Base-by-base conservation (phyloP, 768 basidiomycete genomes). In the Tephrocybe sp. region DNA sequence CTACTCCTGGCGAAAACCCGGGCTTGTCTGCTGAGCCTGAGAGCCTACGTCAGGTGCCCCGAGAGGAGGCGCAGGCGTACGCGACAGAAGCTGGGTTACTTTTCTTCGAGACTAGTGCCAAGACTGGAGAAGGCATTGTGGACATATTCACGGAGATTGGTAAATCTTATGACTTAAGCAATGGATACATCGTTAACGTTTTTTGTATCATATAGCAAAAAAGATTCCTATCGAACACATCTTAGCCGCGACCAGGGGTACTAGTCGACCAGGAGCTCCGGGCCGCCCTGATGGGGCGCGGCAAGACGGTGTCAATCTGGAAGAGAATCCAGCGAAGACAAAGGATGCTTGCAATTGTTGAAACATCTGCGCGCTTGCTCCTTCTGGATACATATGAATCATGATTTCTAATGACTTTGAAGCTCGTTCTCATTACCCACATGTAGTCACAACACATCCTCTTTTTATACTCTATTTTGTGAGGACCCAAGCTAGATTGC, bases 91-190 rank as follows among this genome's bases (percentile, higher is more conserved):
- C 89, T n/a, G 89, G 91, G 1, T 67, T 98, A 36, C 71, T 99
- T 34, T 98, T 98, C 78, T 97, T 95, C 59, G 97, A 99, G 76
- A 97, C 94, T 30, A 91, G 88, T 61, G 97, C 97, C 21, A 99
- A 98, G 82, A 92, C 91, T 4, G 94, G 94, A 15, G 89, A 94
- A 61, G 94, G 93, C 31, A 82, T 98, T 47, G 88, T 93, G 21
- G 97, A 98, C 62, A 83, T 98, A 24, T 99, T 99, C 68, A 98
- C 94, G 10, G 94, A 97, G 70, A 98, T 99, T 61, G 95, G 94
- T 97, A 38, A 47, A 64, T 81, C 67, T 18, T 34, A 49, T 48
- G 11, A 29, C 27, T 41, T 15, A 42, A 15, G 4, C 38, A 18
- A 7, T 34, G 18, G 40, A 22, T 30, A 18, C 36, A 23, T 50